phyloP scores from a whole-genome alignment of 805 yeast genomes.

The Myxozyma sirexii region DNA sequence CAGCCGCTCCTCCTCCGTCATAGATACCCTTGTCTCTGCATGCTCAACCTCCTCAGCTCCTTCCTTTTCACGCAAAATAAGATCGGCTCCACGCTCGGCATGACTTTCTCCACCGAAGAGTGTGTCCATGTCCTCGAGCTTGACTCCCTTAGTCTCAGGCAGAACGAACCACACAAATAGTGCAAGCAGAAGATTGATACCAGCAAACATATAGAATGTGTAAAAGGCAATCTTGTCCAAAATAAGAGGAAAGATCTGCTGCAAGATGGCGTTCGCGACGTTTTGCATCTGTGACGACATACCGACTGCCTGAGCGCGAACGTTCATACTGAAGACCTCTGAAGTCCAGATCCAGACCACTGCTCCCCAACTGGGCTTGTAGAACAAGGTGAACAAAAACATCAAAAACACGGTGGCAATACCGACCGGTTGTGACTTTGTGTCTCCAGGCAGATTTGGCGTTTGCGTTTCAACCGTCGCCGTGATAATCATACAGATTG shows the following conservation, averaged over 20 bases:
- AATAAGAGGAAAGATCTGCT: slow-evolving; percentile 56
- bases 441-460: slow-evolving; percentile 45
- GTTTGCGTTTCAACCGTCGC: slow-evolving; percentile 49
- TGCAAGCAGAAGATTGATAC: slow-evolving; percentile 33
- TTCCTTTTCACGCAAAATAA: slow-evolving; percentile 7
- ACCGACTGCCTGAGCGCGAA: slow-evolving; percentile 68
- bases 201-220: slow-evolving; percentile 24
- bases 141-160: slow-evolving; percentile 64
- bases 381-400: slow-evolving; percentile 33
- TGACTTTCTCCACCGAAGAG: slow-evolving; percentile 47
- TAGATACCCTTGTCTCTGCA: neutral
- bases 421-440: slow-evolving; percentile 24
- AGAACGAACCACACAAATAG: slow-evolving; percentile 43
- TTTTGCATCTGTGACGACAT: slow-evolving; percentile 67
- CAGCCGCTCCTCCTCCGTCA: neutral
- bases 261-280: slow-evolving; percentile 51
- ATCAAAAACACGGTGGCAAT: slow-evolving; percentile 44
- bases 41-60: slow-evolving; percentile 2
- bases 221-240: slow-evolving; percentile 36
- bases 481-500: slow-evolving; percentile 45
- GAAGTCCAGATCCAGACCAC: slow-evolving; percentile 62
- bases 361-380: slow-evolving; percentile 31
- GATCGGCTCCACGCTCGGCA: slow-evolving; percentile 4
- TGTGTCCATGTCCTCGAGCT: slow-evolving; percentile 78
- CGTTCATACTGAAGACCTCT: slow-evolving; percentile 63